Percentiles rank a stretch among this genome's conserved stretches.
Conservation (phyloP, 108 stramenopile species). For the Cyclotella distinguenda region DNA sequence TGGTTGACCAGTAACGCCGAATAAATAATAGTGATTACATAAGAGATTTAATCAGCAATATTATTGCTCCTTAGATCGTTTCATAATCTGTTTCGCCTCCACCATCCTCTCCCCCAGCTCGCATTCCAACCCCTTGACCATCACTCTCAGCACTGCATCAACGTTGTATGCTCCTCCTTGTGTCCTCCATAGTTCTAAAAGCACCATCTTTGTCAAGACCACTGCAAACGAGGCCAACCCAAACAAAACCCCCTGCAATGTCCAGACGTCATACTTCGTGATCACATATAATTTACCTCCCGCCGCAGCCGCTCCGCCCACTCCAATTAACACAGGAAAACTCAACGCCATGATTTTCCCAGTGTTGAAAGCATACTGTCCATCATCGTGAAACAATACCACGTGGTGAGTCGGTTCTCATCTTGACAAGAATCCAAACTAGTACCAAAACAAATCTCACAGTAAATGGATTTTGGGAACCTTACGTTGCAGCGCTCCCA, state of each 20-base stretch:
- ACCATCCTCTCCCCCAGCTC: conserved; percentile 63
- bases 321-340: conserved; percentile 82
- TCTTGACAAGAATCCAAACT: too few relatives aligned
- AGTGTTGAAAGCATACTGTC: conserved; percentile 76
- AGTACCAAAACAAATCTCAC: too few relatives aligned
- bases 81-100: conserved; percentile 55
- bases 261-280: conserved; percentile 51
- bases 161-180: conserved; percentile 84
- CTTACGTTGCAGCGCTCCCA: conserved; percentile 86
- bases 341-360: conserved; percentile 58
- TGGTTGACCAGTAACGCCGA: too few relatives aligned
- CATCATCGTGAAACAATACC: too few relatives aligned
- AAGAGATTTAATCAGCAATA: too few relatives aligned
- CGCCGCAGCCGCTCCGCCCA: conserved; percentile 61
- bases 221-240: conserved; percentile 63
- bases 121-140: conserved; percentile 77
- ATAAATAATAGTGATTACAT: too few relatives aligned
- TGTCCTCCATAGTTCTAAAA: conserved; percentile 69
- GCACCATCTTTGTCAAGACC: conserved; percentile 60
- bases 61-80: conserved; percentile 31
- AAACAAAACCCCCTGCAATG: conserved; percentile 53
- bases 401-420: too few relatives aligned
- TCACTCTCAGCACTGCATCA: conserved; percentile 63
- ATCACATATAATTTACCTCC: conserved; percentile 48
- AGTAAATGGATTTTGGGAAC: conserved; percentile 66